These are phyloP conservation scores for Osmozyma mogii DNA, from an alignment of 805 yeast species.

Conservation along the genomic window DNA sequence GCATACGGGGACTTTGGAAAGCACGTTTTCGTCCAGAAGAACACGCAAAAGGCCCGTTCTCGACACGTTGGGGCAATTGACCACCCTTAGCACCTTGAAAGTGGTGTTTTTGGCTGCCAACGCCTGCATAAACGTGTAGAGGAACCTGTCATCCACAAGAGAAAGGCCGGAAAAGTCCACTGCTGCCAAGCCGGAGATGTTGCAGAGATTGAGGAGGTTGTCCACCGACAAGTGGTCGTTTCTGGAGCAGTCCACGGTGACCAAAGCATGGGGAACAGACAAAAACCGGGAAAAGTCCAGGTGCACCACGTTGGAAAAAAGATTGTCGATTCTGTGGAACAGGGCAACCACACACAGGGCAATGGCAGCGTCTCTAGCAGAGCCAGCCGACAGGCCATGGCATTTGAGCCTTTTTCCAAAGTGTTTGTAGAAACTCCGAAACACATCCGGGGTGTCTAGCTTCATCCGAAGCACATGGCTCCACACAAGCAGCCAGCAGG, in stretches of 20 bases:
- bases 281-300: slow-evolving; percentile 15
- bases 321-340: slow-evolving; percentile 31
- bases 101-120: slow-evolving; percentile 12
- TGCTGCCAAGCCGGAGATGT: slow-evolving; percentile 19
- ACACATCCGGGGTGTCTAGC: slow-evolving; percentile 24
- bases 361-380: slow-evolving; percentile 7
- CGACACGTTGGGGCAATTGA: slow-evolving; percentile 14
- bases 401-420: slow-evolving; percentile 16
- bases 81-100: slow-evolving; percentile 17
- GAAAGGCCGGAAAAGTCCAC: slow-evolving; percentile 23
- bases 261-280: slow-evolving; percentile 11
- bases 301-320: slow-evolving; percentile 23
- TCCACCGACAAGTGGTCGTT: slow-evolving; percentile 7
- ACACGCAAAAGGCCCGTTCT: slow-evolving; percentile 6
- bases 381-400: slow-evolving; percentile 13
- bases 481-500: slow-evolving; percentile 30
- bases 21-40: slow-evolving; percentile 4
- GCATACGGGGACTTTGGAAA: slow-evolving; percentile 4
- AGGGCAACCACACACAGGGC: slow-evolving; percentile 9
- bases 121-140: slow-evolving; percentile 15
- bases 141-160: slow-evolving; percentile 23
- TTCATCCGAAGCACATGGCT: slow-evolving; percentile 14
- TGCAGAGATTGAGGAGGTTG: slow-evolving; percentile 22
- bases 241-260: slow-evolving; percentile 22
- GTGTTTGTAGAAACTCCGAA: slow-evolving; percentile 19